Percentiles rank a stretch among this genome's conserved stretches.
These are phyloP conservation scores for Craterostigma plantagineum DNA, from an alignment of 257 asterid genomes.

Conservation along the genomic window DNA sequence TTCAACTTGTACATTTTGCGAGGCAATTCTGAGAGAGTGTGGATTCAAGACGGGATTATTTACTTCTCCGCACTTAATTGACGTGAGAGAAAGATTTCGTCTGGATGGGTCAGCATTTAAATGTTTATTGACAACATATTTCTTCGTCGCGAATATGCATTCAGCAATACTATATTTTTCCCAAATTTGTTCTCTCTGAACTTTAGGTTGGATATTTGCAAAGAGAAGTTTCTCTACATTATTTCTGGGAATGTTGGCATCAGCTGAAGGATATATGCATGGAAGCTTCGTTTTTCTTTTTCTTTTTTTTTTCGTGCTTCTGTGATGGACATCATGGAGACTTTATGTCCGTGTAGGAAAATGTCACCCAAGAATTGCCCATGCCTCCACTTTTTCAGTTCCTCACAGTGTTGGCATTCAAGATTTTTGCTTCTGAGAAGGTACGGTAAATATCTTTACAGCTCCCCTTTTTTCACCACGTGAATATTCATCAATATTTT, in stretches of 20 bases:
- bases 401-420: conserved; percentile 71
- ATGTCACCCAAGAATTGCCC: conserved; percentile 52
- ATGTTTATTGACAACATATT: too few relatives aligned
- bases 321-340: conserved; percentile 4
- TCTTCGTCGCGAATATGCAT: too few relatives aligned
- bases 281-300: background rate
- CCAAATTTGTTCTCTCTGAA: conserved; percentile 12
- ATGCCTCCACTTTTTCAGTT: conserved; percentile 94
- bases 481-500: background rate
- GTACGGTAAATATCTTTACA: conserved; percentile 21
- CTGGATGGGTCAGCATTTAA: conserved; percentile 42
- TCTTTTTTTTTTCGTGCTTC: background rate
- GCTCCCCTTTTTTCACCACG: too few relatives aligned
- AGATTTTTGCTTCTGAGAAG: conserved; percentile 59
- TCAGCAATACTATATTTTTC: conserved; percentile 1
- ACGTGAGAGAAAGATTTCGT: conserved; percentile 86
- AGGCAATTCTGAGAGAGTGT: conserved; percentile 63
- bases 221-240: conserved; percentile 60
- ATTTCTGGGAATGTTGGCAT: conserved; percentile 81
- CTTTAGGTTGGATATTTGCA: conserved; percentile 61
- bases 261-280: conserved; percentile 33
- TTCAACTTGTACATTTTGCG: conserved; percentile 71
- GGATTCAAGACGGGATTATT: conserved; percentile 80
- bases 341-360: conserved; percentile 40
- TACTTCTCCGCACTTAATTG: conserved; percentile 87